A percentile compares a stretch with the other conserved stretches of the same genome.
These are phyloP conservation scores for Paecilomyces formosus DNA, from an alignment of 2,329 filamentous ascomycete species.

Conservation along the genomic window DNA sequence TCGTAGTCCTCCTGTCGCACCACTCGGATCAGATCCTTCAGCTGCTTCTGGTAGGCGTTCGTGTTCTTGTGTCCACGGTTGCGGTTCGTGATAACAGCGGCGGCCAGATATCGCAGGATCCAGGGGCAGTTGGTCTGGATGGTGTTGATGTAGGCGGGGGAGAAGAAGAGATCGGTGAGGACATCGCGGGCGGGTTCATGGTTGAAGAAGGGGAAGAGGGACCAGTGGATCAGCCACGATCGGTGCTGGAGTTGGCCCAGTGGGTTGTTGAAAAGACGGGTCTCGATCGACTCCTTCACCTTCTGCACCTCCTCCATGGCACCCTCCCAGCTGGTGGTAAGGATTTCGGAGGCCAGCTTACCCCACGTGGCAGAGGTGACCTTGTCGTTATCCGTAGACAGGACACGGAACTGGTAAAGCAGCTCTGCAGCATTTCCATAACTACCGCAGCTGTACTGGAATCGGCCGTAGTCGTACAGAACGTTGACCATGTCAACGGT, in stretches of 20 bases:
- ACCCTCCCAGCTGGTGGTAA: slow-evolving; percentile 89
- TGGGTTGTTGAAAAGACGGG: slow-evolving; percentile 91
- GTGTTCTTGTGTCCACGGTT: slow-evolving; percentile 69
- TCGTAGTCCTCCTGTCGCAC: slow-evolving; percentile 97
- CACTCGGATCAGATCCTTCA: slow-evolving; percentile 94
- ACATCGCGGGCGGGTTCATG: slow-evolving; percentile 83
- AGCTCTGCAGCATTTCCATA: slow-evolving; percentile 85
- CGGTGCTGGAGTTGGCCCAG: slow-evolving; percentile 93
- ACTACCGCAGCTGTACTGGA: slow-evolving; percentile 95
- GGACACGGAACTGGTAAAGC: slow-evolving; percentile 94
- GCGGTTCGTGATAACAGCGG: slow-evolving; percentile 90
- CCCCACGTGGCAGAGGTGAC: slow-evolving; percentile 94
- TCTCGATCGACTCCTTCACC: slow-evolving; percentile 87
- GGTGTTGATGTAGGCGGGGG: slow-evolving; percentile 95
- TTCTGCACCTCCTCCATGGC: slow-evolving; percentile 87
- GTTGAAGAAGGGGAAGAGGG: slow-evolving; percentile 98
- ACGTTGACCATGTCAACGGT: slow-evolving; percentile 93
- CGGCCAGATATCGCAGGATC: slow-evolving; percentile 89
- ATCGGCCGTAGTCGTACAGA: slow-evolving; percentile 91
- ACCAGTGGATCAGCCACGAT: slow-evolving; percentile 97
- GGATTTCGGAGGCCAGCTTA: slow-evolving; percentile 92
- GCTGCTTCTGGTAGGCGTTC: slow-evolving; percentile 88
- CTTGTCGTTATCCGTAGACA: slow-evolving; percentile 98
- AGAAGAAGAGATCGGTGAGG: slow-evolving; percentile 95
- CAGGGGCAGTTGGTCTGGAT: slow-evolving; percentile 97